A percentile compares a stretch with the other conserved stretches of the same genome.
Conservation (phyloP, 495 filamentous ascomycete genomes). For the Daldinia grandis region DNA sequence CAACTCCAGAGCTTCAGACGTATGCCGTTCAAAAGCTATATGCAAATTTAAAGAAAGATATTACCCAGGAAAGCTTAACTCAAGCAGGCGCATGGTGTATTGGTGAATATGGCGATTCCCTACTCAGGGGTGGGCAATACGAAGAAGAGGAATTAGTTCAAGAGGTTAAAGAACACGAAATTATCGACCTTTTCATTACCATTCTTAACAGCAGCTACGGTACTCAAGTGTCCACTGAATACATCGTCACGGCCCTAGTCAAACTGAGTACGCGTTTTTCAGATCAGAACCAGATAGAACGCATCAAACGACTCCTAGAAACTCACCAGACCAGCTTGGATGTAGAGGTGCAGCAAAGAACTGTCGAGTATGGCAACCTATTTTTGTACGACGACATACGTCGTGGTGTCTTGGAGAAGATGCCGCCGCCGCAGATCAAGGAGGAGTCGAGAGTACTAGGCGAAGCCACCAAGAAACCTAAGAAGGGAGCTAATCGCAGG, state of each 20-base stretch:
- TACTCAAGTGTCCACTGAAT: conserved; percentile 87
- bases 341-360: conserved; percentile 93
- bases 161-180: conserved; percentile 87
- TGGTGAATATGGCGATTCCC: conserved; percentile 92
- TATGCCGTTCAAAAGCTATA: conserved; percentile 97
- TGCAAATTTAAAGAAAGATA: conserved; percentile 87
- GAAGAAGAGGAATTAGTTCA: conserved; percentile 94
- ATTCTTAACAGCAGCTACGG: conserved; percentile 95
- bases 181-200: conserved; percentile 87
- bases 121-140: conserved; percentile 88
- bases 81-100: conserved; percentile 98
- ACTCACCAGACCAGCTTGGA: conserved; percentile 82
- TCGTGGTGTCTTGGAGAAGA: conserved; percentile 90
- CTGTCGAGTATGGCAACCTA: conserved; percentile 93
- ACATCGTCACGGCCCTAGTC: conserved; percentile 93
- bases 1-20: conserved; percentile 91
- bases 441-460: conserved; percentile 90
- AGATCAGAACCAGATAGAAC: conserved; percentile 82
- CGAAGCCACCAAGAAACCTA: conserved; percentile 83
- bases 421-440: conserved; percentile 96
- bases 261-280: conserved; percentile 92
- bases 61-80: conserved; percentile 94
- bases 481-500: conserved; percentile 76
- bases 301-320: conserved; percentile 79
- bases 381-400: conserved; percentile 90